These are phyloP conservation scores for Hypomontagnella monticulosa DNA, from an alignment of 495 filamentous ascomycete genomes.

Conservation along the genomic window DNA sequence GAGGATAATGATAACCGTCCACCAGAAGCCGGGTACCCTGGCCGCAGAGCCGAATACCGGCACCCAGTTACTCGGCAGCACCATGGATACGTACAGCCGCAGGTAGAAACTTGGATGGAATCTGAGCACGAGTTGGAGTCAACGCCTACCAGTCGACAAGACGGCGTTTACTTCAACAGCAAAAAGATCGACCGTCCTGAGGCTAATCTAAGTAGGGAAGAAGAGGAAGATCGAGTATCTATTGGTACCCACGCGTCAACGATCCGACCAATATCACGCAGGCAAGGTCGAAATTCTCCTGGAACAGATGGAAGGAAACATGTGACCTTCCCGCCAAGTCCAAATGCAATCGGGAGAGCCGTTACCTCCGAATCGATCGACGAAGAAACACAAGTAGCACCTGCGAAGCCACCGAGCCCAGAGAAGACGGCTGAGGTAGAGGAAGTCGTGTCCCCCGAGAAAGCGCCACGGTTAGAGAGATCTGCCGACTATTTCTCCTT, in stretches of 20 bases:
- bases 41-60: slow-evolving; percentile 7
- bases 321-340: slow-evolving; percentile 32
- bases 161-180: not conserved
- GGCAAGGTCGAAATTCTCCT: slow-evolving; percentile 23
- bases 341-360: slow-evolving; percentile 36
- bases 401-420: slow-evolving; percentile 7
- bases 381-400: slow-evolving; percentile 1
- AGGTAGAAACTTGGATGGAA: slow-evolving; percentile 19
- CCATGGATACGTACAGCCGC: slow-evolving; percentile 29
- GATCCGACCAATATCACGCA: slow-evolving; percentile 36
- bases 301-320: slow-evolving; percentile 29
- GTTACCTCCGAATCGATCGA: slow-evolving; percentile 23
- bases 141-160: not conserved
- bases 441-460: slow-evolving; percentile 5
- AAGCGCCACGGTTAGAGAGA: slow-evolving; percentile 27
- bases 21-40: slow-evolving; percentile 3
- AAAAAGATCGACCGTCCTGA: not conserved
- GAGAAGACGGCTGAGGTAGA: not conserved
- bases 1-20: slow-evolving; percentile 7
- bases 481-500: slow-evolving; percentile 43
- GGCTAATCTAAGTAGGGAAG: slow-evolving; percentile 1
- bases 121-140: not conserved
- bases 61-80: slow-evolving; percentile 3
- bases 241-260: slow-evolving; percentile 42
- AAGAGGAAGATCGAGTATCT: slow-evolving; percentile 39